These are phyloP conservation scores for Thraustochytrium striatum DNA, from an alignment of 352 stramenopile species.

Conservation along the genomic window DNA sequence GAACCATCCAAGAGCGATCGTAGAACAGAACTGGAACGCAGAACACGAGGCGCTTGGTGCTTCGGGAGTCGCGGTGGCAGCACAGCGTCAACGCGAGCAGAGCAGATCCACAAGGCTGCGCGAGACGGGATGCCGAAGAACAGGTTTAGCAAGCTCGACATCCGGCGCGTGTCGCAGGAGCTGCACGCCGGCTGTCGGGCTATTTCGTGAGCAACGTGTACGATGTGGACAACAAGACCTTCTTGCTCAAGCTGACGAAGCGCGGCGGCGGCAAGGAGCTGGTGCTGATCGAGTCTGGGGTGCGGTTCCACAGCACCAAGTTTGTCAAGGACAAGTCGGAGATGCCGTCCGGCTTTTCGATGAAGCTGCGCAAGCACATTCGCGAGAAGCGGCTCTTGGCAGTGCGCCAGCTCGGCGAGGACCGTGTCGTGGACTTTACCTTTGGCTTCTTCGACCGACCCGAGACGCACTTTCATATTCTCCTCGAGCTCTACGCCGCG, in stretches of 20 bases:
- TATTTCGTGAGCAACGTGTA: slow-evolving; percentile 95
- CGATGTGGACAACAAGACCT: slow-evolving; percentile 81
- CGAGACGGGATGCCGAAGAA: slow-evolving; percentile 34
- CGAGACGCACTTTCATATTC: slow-evolving; percentile 76
- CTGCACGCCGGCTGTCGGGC: slow-evolving; percentile 53
- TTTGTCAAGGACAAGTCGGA: slow-evolving; percentile 64
- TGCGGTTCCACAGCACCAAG: slow-evolving; percentile 92
- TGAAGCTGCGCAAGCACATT: slow-evolving; percentile 96
- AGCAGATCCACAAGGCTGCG: too few species aligned
- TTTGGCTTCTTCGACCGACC: slow-evolving; percentile 78
- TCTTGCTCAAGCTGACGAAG: slow-evolving; percentile 85
- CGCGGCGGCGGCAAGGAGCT: slow-evolving; percentile 82
- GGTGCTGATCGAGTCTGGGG: slow-evolving; percentile 88
- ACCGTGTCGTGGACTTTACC: slow-evolving; percentile 92
- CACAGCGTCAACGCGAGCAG: too few species aligned
- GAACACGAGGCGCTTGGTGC: too few species aligned
- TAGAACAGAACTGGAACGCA: too few species aligned
- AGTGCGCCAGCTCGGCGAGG: slow-evolving; percentile 83
- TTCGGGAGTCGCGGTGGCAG: too few species aligned
- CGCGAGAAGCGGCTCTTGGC: slow-evolving; percentile 85
- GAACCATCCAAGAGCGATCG: too few species aligned
- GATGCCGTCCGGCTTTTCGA: slow-evolving; percentile 88
- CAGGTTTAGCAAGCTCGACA: slow-evolving; percentile 44
- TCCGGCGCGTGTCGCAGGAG: slow-evolving; percentile 32
- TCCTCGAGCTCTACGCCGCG: slow-evolving; percentile 93